Base-by-base conservation (phyloP, 192 early-diverging fungal species). In the Backusella macrospora region DNA sequence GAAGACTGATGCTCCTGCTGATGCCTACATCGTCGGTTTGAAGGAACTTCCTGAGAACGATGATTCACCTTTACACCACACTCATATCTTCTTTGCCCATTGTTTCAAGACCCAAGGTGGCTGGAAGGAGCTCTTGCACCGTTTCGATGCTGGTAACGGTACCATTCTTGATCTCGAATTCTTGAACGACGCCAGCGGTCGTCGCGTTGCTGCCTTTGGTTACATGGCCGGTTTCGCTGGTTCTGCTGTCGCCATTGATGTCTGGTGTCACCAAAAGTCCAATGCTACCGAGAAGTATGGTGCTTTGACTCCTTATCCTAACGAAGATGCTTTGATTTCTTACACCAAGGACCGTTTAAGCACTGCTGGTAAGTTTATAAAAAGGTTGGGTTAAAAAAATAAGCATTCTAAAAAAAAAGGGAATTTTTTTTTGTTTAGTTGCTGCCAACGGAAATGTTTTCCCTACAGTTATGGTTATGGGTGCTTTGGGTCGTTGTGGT, bases 71-170 rank as follows among this genome's bases (percentile, higher is more conserved):
- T 89, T 99, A 23, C 81, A 88, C 14, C 97, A 99, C 81, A 89
- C 89, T 55, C 97, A 99, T 85, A 96, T 99, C 76, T 96, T 96
- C 88, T 99, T 99, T 82, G 97, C 97, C 48, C 97, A 99, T 82
- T 99, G 97, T 86, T 99, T 89, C 89, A 99, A 99, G 89, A 83
- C 88, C 73, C 97, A 99, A 83, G 92, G 83, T 69, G 97, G 96
- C 18, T 99, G 97, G 97, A 89, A 88, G 76, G 91, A 97, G 45
- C 89, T 98, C 39, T 84, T 99, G 34, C 82, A 76, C 40, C 88
- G 96, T 68, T 99, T 99, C 76, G 85, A 90, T 78, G 78, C 82
- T 62, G 97, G 96, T 16, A 88, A 94, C 39, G 97, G 97, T 15
- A 86, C 89, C 26, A 86, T 99, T 76, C 83, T 96, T 66, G 97